Conservation (phyloP, 2,329 filamentous ascomycete species). For the Paraphaeosphaeria sporulosa region DNA sequence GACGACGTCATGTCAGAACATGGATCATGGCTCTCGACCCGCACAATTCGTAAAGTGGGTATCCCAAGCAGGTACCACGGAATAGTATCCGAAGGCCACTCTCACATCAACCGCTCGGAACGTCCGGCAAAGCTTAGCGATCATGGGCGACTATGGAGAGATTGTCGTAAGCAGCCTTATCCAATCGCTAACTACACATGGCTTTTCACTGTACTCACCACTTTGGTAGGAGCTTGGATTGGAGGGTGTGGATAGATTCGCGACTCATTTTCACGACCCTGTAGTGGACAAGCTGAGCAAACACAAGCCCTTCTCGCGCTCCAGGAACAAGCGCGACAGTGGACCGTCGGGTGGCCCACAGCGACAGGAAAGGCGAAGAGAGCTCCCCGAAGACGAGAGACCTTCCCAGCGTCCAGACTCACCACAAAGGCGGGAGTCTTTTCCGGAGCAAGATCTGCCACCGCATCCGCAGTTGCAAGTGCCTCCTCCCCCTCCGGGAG, state of each 20-base stretch:
- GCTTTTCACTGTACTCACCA: not conserved
- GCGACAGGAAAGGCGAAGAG: constrained; percentile 9
- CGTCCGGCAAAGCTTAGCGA: not conserved
- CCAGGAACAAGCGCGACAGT: constrained; percentile 14
- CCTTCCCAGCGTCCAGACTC: constrained; percentile 1
- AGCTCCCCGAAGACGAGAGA: not conserved
- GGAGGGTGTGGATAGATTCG: constrained; percentile 40
- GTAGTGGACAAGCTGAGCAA: constrained; percentile 30
- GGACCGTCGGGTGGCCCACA: constrained; percentile 8
- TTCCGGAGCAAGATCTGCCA: not conserved
- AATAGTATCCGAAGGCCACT: not conserved
- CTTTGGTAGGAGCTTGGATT: constrained; percentile 45
- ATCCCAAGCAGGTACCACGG: constrained; percentile 9
- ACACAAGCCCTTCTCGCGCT: constrained; percentile 8
- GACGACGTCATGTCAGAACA: constrained; percentile 6
- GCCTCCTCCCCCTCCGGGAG: not conserved
- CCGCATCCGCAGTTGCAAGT: constrained; percentile 9
- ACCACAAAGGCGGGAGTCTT: not conserved
- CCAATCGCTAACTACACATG: not conserved
- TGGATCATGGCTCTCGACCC: not conserved
- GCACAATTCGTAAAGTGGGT: not conserved
- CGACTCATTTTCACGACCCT: constrained; percentile 41
- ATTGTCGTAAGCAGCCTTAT: constrained; percentile 1
- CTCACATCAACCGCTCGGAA: constrained; percentile 1
- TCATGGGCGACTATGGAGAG: constrained; percentile 8